These are phyloP conservation scores for Fusarium solani-melongenae DNA, from an alignment of 2,329 filamentous ascomycete genomes.

Conservation along the genomic window DNA sequence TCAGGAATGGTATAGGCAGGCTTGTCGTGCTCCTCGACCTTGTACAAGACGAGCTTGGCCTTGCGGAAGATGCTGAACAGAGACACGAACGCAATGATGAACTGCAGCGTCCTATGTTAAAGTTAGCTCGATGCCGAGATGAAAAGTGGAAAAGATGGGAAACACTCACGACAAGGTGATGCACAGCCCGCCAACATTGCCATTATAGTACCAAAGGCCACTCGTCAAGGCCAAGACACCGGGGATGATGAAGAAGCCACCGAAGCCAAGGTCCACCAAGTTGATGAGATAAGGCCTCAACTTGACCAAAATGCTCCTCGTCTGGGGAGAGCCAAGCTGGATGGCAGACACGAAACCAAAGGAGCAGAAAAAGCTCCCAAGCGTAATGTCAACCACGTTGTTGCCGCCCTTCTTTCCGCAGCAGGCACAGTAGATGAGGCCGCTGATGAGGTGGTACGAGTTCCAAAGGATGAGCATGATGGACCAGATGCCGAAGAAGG, in stretches of 20 bases:
- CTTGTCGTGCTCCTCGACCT: constrained; percentile 26
- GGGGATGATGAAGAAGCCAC: constrained; percentile 31
- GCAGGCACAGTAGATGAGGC: constrained; percentile 8
- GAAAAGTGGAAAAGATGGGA: neutral
- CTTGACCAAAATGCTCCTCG: neutral
- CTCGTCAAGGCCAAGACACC: constrained; percentile 17
- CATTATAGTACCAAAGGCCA: neutral
- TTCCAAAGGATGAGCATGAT: constrained; percentile 27
- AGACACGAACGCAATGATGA: constrained; percentile 22
- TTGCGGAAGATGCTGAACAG: constrained; percentile 33
- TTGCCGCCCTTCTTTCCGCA: constrained; percentile 10
- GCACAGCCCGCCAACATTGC: constrained; percentile 11
- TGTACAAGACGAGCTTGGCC: constrained; percentile 31
- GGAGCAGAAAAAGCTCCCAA: constrained; percentile 37
- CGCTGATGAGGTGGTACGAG: constrained; percentile 9
- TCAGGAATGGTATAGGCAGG: constrained; percentile 18
- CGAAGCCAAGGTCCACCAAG: constrained; percentile 31
- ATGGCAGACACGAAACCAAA: constrained; percentile 6
- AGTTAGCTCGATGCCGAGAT: neutral
- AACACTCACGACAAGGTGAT: constrained; percentile 36
- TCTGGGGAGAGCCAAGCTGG: neutral
- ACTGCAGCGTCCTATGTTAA: constrained; percentile 22
- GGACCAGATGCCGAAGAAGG: constrained; percentile 21
- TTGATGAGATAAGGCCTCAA: constrained; percentile 22
- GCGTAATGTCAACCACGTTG: constrained; percentile 31